Base-by-base conservation (phyloP, 495 filamentous ascomycete genomes). In the Aspergillus taichungensis region DNA sequence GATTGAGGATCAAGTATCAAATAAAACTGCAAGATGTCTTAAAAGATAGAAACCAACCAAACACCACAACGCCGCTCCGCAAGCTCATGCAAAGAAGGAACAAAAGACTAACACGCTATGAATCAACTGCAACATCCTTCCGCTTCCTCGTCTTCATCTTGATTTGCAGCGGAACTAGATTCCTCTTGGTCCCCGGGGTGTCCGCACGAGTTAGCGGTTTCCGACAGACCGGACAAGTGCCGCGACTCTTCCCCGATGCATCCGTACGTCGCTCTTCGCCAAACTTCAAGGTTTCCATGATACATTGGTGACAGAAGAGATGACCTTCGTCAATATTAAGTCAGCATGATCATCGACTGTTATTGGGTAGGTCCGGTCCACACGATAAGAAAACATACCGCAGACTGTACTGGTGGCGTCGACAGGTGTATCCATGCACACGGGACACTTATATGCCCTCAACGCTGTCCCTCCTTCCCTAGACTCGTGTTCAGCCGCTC, bases 221-320 rank as follows among this genome's bases (percentile, higher is more conserved):
- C 10, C 70, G 66, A 29, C 80, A 80, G 0, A 71, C 62, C 4
- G 70, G 71, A 41, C 70, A 73, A 31, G 62, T 65, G 0, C 64
- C 64, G 35, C 54, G 57, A 32, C 30, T 35, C 54, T 66, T 66
- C 11, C 49, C 47, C n/a, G 53, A 39, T 6, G 47, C 37, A 47
- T 53, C 54, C 38, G 40, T 47, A 10, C 62, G 54, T 51, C 63
- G 61, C 29, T 74, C 71, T 49, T 79, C 75, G 35, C 66, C 68
- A 28, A 84, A 79, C 40, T 82, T 75, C 9, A 94, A 70, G 6
- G 85, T 79, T 28, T 83, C 77, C 47, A 84, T 82, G 6, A 95
- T 77, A 59, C 88, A 95, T 28, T 78, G 78, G 49, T 85, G 79
- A 53, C 88, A 95, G 64, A 91, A 94, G 8, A 94, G 71, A 63